Evolutionary conservation across 2,329 filamentous ascomycete genomes (phyloP).

Genomic region (Bipolaris victoriae): DNA sequence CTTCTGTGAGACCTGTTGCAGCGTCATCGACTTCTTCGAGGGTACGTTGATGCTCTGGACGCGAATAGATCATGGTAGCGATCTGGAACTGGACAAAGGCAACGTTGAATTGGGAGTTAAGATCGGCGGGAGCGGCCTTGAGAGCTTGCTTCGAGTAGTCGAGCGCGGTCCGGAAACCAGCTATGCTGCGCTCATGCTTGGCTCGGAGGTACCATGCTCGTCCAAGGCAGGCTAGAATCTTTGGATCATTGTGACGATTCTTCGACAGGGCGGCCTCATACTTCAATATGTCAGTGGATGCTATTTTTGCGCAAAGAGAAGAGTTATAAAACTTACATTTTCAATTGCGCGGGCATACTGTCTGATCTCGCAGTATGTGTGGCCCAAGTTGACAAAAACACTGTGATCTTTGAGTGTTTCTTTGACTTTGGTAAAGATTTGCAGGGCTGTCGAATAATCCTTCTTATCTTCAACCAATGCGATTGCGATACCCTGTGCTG

Average conservation of each 20-base stretch:
- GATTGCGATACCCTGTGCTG: slow-evolving; percentile 94
- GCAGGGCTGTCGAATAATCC: slow-evolving; percentile 79
- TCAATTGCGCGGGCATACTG: slow-evolving; percentile 94
- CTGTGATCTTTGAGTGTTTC: slow-evolving; percentile 89
- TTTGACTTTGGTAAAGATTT: slow-evolving; percentile 87
- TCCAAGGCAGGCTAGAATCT: slow-evolving; percentile 83
- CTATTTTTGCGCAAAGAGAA: not conserved
- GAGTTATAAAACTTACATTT: slow-evolving; percentile 57
- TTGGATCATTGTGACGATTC: slow-evolving; percentile 77
- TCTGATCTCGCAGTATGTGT: slow-evolving; percentile 87
- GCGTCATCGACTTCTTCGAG: slow-evolving; percentile 82
- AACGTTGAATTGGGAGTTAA: slow-evolving; percentile 96
- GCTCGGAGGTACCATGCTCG: slow-evolving; percentile 86
- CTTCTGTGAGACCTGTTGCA: slow-evolving; percentile 78
- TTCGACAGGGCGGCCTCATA: slow-evolving; percentile 86
- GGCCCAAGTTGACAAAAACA: slow-evolving; percentile 90
- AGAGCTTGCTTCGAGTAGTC: slow-evolving; percentile 74
- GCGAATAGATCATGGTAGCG: slow-evolving; percentile 76
- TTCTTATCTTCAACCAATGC: slow-evolving; percentile 94
- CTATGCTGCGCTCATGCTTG: slow-evolving; percentile 68
- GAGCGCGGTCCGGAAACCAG: slow-evolving; percentile 68
- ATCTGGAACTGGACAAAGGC: slow-evolving; percentile 97
- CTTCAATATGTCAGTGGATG: slow-evolving; percentile 44
- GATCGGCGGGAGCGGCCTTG: slow-evolving; percentile 77
- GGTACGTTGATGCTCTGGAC: slow-evolving; percentile 78